Conservation (phyloP, 768 basidiomycete species). For the Pulveroboletus ravenelii region DNA sequence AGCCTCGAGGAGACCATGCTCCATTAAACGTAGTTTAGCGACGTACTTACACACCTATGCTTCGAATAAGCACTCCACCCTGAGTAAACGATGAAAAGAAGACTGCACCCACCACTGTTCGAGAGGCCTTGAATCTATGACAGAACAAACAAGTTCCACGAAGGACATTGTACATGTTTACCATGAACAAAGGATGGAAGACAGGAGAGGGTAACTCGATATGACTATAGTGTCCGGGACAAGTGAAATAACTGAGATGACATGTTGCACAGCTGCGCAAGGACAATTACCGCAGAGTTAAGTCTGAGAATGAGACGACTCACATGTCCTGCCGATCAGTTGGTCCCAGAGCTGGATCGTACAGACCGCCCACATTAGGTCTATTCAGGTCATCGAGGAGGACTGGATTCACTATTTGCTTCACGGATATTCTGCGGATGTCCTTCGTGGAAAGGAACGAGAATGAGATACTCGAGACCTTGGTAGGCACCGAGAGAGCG, state of each 20-base stretch:
- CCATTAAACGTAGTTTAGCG: constrained; percentile 83
- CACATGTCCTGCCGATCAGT: constrained; percentile 87
- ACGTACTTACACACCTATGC: constrained; percentile 73
- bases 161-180: constrained; percentile 81
- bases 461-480: constrained; percentile 82
- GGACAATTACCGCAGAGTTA: constrained; percentile 3
- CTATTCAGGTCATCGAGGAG: constrained; percentile 91
- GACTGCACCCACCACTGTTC: constrained; percentile 53
- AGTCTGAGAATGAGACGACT: constrained; percentile 31
- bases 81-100: constrained; percentile 9
- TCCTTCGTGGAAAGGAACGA: constrained; percentile 88
- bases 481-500: constrained; percentile 80
- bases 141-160: constrained; percentile 91
- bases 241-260: constrained; percentile 85
- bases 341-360: constrained; percentile 94
- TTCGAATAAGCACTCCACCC: constrained; percentile 8
- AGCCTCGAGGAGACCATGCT: constrained; percentile 82
- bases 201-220: constrained; percentile 94
- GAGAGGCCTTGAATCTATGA: constrained; percentile 81
- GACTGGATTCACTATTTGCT: constrained; percentile 90
- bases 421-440: constrained; percentile 91
- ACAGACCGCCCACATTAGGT: constrained; percentile 88
- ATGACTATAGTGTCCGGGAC: constrained; percentile 98
- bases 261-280: constrained; percentile 83
- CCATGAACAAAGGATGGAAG: constrained; percentile 95